A percentile compares a stretch with the other conserved stretches of the same genome.
phyloP scores from a whole-genome alignment of 2,329 filamentous ascomycete species.

The Lasiodiplodia theobromae region DNA sequence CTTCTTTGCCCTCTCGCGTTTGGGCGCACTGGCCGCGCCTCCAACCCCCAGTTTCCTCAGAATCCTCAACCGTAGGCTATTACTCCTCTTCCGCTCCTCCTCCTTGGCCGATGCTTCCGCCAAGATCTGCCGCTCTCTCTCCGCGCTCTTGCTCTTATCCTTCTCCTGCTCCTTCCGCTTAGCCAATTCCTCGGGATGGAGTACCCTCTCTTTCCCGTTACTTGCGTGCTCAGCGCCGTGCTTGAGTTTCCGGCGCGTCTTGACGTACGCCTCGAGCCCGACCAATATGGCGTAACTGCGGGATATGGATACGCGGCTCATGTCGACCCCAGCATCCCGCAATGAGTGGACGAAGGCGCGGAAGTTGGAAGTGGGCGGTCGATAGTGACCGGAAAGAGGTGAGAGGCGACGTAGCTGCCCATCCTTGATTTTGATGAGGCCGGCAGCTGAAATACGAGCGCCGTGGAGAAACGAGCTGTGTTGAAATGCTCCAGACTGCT shows the following conservation, averaged over 20 bases:
- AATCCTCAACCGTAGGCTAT: conserved; percentile 39
- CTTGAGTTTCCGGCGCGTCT: conserved; percentile 71
- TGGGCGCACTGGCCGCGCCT: conserved; percentile 32
- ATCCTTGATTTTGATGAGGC: conserved; percentile 83
- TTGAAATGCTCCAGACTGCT: conserved; percentile 86
- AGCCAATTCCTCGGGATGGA: conserved; percentile 66
- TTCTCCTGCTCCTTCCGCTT: conserved; percentile 55
- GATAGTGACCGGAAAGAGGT: conserved; percentile 77
- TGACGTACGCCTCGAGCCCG: conserved; percentile 81
- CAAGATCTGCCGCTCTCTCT: conserved; percentile 64
- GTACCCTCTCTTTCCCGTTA: conserved; percentile 64
- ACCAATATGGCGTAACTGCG: conserved; percentile 83
- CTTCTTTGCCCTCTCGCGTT: conserved; percentile 33
- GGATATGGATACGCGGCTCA: conserved; percentile 78
- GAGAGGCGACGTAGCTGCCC: conserved; percentile 78
- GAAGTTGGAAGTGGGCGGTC: conserved; percentile 83
- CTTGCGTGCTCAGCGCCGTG: conserved; percentile 57
- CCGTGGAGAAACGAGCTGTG: conserved; percentile 90
- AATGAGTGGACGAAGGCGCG: conserved; percentile 79
- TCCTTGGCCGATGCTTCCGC: conserved; percentile 54
- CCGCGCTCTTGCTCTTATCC: conserved; percentile 67
- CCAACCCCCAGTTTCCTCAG: conserved; percentile 42
- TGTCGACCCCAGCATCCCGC: conserved; percentile 76
- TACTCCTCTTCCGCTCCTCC: conserved; percentile 40
- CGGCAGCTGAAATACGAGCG: conserved; percentile 80